A percentile compares a stretch with the other conserved stretches of the same genome.
These are phyloP conservation scores for Plasmodium yoelii DNA, from an alignment of 169 alveolate species.

Conservation along the genomic window DNA sequence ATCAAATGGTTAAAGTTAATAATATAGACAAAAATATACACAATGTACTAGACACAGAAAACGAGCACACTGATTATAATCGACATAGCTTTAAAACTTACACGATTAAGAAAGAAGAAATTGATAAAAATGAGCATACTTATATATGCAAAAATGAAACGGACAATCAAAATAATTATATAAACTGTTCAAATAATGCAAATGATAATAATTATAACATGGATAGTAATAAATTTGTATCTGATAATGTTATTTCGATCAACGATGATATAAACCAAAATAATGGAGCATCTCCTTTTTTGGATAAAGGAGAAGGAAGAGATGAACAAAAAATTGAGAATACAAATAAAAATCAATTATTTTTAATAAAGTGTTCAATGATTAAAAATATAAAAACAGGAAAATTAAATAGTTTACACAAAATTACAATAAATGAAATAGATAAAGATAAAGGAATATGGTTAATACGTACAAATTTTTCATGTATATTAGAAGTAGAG, in stretches of 20 bases:
- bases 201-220: not conserved
- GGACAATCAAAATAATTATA: not conserved
- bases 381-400: conserved; percentile 25
- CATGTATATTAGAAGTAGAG: conserved; percentile 53
- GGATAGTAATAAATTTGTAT: not conserved
- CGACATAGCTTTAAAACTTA: too few relatives aligned
- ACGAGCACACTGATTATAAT: not conserved
- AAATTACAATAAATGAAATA: conserved; percentile 4
- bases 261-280: not conserved
- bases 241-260: not conserved
- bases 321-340: not conserved
- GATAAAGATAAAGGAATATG: conserved; percentile 56
- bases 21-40: not conserved
- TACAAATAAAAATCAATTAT: conserved; percentile 31
- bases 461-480: conserved; percentile 41
- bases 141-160: not conserved
- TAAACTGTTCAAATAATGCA: not conserved
- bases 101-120: not conserved
- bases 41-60: not conserved
- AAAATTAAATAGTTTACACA: not conserved
- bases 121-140: not conserved
- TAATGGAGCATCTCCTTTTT: not conserved
- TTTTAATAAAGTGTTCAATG: conserved; percentile 72
- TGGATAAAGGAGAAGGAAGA: not conserved
- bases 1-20: conserved; percentile 12